phyloP scores from a whole-genome alignment of 1,284 basidiomycete genomes.

The Sporisorium reilianum region DNA sequence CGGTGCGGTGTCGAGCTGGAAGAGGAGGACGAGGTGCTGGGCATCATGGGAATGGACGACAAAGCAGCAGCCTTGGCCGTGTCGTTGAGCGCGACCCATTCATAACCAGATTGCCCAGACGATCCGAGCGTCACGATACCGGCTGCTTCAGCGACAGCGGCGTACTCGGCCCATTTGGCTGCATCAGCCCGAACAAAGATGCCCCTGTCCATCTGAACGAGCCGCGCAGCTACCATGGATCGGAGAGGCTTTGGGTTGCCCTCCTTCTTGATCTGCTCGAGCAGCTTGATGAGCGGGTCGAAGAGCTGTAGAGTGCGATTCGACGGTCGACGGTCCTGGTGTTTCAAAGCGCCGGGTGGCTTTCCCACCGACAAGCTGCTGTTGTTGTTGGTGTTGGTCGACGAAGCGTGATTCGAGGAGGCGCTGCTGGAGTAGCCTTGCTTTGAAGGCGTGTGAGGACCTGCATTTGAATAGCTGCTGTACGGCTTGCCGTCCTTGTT shows the following conservation, averaged over 20 bases:
- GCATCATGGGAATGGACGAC: conserved; percentile 27
- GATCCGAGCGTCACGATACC: conserved; percentile 56
- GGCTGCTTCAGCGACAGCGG: conserved; percentile 58
- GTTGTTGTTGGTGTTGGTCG: conserved; percentile 1
- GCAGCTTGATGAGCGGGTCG: conserved; percentile 48
- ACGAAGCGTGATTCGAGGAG: background rate
- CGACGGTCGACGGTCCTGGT: conserved; percentile 39
- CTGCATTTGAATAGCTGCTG: conserved; percentile 28
- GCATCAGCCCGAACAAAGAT: conserved; percentile 58
- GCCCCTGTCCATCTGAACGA: conserved; percentile 37
- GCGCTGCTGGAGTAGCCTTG: background rate
- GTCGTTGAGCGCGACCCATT: conserved; percentile 57
- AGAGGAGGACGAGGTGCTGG: conserved; percentile 16
- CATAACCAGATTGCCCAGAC: conserved; percentile 41
- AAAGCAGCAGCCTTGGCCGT: conserved; percentile 22
- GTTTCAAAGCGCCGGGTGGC: conserved; percentile 27
- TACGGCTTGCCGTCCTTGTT: conserved; percentile 54
- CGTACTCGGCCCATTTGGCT: conserved; percentile 57
- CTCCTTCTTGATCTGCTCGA: conserved; percentile 55
- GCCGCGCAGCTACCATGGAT: conserved; percentile 43
- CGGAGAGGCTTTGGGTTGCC: conserved; percentile 53
- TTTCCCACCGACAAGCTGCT: conserved; percentile 14
- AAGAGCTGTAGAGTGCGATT: conserved; percentile 49
- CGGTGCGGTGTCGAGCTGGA: conserved; percentile 22
- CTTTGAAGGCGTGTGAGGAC: conserved; percentile 31